Percentiles rank a stretch among this genome's conserved stretches.
Conservation (phyloP, 1,284 basidiomycete species). For the Apiotrichum porosum region DNA sequence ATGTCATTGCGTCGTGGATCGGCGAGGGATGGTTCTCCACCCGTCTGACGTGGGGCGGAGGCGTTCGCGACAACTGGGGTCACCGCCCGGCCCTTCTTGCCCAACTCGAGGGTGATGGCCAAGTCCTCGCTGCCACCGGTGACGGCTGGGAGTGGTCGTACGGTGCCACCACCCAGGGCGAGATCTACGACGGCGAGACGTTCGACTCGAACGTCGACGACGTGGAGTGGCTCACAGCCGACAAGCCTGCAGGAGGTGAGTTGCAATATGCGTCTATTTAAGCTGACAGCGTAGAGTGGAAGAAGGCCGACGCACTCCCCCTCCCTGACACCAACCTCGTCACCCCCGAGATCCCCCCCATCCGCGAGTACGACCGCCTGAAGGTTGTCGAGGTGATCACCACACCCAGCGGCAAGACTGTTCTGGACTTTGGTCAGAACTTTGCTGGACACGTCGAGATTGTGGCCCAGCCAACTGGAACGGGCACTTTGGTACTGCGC, state of each 20-base stretch:
- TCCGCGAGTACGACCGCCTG: slow-evolving; percentile 15
- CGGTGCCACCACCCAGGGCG: slow-evolving; percentile 20
- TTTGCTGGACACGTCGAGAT: slow-evolving; percentile 35
- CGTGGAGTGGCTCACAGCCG: no score
- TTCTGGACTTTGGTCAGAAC: slow-evolving; percentile 43
- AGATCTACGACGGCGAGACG: slow-evolving; percentile 39
- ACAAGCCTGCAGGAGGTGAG: no score
- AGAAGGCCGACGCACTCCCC: slow-evolving; percentile 7
- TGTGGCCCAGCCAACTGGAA: not conserved
- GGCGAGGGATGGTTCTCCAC: slow-evolving; percentile 40
- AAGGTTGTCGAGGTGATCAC: slow-evolving; percentile 25
- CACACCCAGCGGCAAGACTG: slow-evolving; percentile 28
- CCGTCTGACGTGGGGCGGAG: slow-evolving; percentile 16
- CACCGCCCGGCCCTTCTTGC: slow-evolving; percentile 21
- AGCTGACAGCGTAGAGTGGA: not conserved
- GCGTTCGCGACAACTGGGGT: slow-evolving; percentile 28
- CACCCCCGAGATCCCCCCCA: slow-evolving; percentile 31
- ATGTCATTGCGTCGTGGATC: slow-evolving; percentile 25
- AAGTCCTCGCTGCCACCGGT: slow-evolving; percentile 10
- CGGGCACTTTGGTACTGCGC: slow-evolving; percentile 14
- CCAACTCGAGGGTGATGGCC: slow-evolving; percentile 31
- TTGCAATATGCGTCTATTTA: no score
- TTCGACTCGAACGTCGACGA: slow-evolving; percentile 16
- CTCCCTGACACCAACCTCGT: slow-evolving; percentile 21
- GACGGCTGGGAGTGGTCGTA: slow-evolving; percentile 22